Evolutionary conservation across 2,329 filamentous ascomycete genomes (phyloP), one percentile per base, ranked within the genome.

Genomic region (Claviceps spartinae): DNA sequence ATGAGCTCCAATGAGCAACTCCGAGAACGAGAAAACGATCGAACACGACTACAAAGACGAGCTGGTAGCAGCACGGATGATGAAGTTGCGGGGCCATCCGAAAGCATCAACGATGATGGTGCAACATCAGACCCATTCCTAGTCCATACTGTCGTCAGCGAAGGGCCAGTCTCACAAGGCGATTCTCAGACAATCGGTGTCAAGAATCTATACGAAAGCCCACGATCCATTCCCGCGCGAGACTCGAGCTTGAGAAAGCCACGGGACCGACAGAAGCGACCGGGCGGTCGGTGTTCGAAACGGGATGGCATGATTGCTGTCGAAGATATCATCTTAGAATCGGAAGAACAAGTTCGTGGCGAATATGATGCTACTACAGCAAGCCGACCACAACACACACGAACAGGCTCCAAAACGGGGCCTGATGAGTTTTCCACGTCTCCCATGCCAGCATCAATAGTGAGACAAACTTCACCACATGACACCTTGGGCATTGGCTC

Each of bases 1-100:
- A 86, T 85, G 82, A 82, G 76, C 67, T 87, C 84, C 46, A 83
- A 78, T 61, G 84, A 88, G 63, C 74, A 75, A 34, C 67, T 87
- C 46, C 74, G 77, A 46, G 79, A 81, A 49, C 81, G 75, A 57
- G 82, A 85, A 56, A 68, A 68, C 4, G 81, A 85, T 56, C 76
- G 77, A 58, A 83, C 78, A 60, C 74, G 81, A 42, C 60, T 68
- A n/a, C 60, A 59, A 0, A 59, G 61, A 4, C 59, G 59, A 36
- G 13, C 44, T 30, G 37, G 69, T 54, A 69, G 30, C 45, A 16
- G 69, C 47, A 60, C 68, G 40, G 62, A 4, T 24, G 49, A 48
- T 11, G 7, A 44, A 6, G 14, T 20, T 13, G 44, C 38, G 18
- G 66, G 48, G 26, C 42, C 55, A 24, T 69, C 67, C 48, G 67